These are phyloP conservation scores for Osmanthus fragrans DNA, from an alignment of 257 asterid species.

Conservation along the genomic window DNA sequence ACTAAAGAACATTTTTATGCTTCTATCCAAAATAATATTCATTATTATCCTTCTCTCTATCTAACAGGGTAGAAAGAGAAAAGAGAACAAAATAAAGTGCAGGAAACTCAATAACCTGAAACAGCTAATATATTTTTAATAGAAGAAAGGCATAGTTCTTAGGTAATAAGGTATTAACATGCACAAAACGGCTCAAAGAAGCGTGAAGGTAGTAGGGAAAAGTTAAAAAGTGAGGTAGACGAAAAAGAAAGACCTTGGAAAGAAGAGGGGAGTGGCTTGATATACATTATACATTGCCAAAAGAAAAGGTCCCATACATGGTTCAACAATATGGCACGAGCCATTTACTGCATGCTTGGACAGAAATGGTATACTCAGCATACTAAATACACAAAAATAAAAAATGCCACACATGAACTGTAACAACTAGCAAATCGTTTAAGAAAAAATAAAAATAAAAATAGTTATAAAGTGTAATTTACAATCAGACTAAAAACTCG, in stretches of 20 bases:
- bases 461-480: neutral
- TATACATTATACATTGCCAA: too few relatives aligned
- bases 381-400: neutral
- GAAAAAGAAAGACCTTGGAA: neutral
- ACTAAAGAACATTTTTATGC: conserved; percentile 8
- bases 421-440: too few relatives aligned
- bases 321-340: neutral
- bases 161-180: neutral
- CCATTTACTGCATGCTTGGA: neutral
- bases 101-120: conserved; percentile 5
- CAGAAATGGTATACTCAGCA: neutral
- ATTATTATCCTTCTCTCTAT: conserved; percentile 5
- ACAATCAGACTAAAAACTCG: neutral
- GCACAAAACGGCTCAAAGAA: neutral
- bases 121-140: neutral
- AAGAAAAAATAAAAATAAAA: neutral
- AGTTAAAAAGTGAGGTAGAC: neutral
- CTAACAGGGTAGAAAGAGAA: conserved; percentile 5
- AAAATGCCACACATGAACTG: neutral
- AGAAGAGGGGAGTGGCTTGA: neutral
- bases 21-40: conserved; percentile 1
- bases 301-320: too few relatives aligned
- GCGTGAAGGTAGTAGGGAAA: neutral
- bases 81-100: conserved; percentile 1
- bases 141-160: neutral